Conservation (phyloP, 2,329 filamentous ascomycete species). For the Cyanodermella asteris region DNA sequence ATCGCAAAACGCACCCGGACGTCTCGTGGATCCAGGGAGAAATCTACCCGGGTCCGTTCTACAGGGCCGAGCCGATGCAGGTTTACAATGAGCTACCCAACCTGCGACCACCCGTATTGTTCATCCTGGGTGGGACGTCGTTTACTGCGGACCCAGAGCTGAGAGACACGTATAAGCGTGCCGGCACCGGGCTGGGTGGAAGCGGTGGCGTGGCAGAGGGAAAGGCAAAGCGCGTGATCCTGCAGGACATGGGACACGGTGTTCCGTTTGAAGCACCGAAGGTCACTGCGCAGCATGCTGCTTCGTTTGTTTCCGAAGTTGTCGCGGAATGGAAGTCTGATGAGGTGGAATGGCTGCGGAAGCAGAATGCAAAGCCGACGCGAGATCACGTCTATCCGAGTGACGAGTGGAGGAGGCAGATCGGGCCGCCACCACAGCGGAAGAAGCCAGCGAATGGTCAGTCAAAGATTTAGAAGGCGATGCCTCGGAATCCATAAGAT, state of each 20-base stretch:
- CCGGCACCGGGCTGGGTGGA: conserved; percentile 19
- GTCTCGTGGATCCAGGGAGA: conserved; percentile 14
- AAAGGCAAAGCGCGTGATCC: conserved; percentile 40
- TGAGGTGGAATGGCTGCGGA: conserved; percentile 30
- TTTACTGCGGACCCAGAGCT: conserved; percentile 18
- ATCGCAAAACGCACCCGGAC: conserved; percentile 23
- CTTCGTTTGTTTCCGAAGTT: conserved; percentile 35
- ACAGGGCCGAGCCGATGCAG: conserved; percentile 19
- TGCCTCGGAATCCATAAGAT: neutral
- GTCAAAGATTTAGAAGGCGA: neutral
- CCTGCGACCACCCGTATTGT: conserved; percentile 24
- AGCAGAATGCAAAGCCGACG: conserved; percentile 29
- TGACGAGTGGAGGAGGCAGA: conserved; percentile 28
- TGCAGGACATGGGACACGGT: conserved; percentile 51
- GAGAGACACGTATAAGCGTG: conserved; percentile 17
- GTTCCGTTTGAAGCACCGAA: conserved; percentile 61
- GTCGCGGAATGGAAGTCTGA: conserved; percentile 34
- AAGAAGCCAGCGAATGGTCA: neutral
- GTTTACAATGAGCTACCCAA: conserved; percentile 19
- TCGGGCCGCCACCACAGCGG: conserved; percentile 12
- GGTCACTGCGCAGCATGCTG: conserved; percentile 39
- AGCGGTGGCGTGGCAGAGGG: conserved; percentile 36
- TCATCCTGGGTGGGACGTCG: conserved; percentile 22
- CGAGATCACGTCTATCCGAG: conserved; percentile 34
- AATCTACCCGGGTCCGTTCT: conserved; percentile 21